These are phyloP conservation scores for Cryptococcus neoformans DNA, from an alignment of 1,284 basidiomycete species.

Conservation along the genomic window DNA sequence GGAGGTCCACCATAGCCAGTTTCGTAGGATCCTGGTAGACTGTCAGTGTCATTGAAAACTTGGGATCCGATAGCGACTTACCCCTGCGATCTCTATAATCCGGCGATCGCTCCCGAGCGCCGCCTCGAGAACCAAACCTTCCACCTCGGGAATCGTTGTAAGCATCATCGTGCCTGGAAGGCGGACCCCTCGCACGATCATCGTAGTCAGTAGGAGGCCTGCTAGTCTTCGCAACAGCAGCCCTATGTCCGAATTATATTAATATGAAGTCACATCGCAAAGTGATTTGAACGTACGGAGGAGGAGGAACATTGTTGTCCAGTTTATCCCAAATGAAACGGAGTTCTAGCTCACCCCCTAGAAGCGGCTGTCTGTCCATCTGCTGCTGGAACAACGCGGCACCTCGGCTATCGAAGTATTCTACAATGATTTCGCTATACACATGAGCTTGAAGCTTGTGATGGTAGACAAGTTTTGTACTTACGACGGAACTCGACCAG, in stretches of 20 bases:
- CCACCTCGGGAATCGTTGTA: background rate
- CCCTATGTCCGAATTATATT: background rate
- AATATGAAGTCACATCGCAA: background rate
- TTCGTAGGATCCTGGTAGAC: background rate
- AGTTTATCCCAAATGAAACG: conserved; percentile 79
- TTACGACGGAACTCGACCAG: conserved; percentile 66
- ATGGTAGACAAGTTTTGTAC: conserved; percentile 28
- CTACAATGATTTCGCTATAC: conserved; percentile 72
- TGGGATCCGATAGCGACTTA: background rate
- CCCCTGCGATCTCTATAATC: conserved; percentile 7
- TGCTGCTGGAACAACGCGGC: conserved; percentile 75
- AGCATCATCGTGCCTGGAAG: background rate
- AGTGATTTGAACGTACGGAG: conserved; percentile 18
- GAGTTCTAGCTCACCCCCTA: conserved; percentile 84
- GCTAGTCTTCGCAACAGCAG: background rate
- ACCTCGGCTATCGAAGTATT: conserved; percentile 83
- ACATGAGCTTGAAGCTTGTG: background rate
- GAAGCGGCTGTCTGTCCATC: conserved; percentile 69
- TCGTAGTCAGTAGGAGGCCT: background rate
- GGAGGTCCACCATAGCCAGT: background rate
- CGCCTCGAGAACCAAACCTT: background rate
- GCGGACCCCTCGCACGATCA: conserved; percentile 5
- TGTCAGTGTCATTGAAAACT: background rate
- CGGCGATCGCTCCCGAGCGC: conserved; percentile 7
- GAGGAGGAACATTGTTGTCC: conserved; percentile 45